Percentiles rank a stretch among this genome's conserved stretches.
These are phyloP conservation scores for Prunus mira DNA, from an alignment of 306 rosid species.

Conservation along the genomic window DNA sequence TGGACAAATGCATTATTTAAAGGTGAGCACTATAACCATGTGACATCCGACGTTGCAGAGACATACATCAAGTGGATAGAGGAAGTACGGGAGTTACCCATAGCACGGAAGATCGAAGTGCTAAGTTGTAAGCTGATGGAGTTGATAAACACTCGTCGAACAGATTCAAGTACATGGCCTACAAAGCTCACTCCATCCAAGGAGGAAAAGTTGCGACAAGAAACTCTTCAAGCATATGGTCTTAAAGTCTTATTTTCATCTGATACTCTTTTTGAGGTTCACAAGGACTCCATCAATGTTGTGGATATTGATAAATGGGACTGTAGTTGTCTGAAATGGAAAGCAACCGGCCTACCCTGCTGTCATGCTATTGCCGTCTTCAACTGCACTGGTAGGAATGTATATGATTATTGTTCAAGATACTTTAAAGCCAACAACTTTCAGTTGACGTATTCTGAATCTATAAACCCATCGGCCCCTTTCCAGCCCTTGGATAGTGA, in stretches of 20 bases:
- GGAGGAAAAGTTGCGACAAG: conserved; percentile 37
- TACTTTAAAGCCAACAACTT: conserved; percentile 33
- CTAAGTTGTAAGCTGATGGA: conserved; percentile 37
- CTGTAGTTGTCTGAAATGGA: conserved; percentile 49
- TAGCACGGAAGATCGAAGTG: conserved; percentile 41
- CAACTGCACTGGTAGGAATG: conserved; percentile 29
- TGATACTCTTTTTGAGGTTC: conserved; percentile 55
- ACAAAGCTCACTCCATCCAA: conserved; percentile 43
- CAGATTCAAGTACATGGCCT: conserved; percentile 33
- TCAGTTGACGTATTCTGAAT: conserved; percentile 27
- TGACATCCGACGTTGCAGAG: conserved; percentile 31
- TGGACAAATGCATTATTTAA: conserved; percentile 43
- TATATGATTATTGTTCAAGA: conserved; percentile 38
- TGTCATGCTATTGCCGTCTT: conserved; percentile 48
- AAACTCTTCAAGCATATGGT: conserved; percentile 25
- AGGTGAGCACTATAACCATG: conserved; percentile 47
- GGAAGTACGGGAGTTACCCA: conserved; percentile 36
- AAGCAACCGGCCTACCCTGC: conserved; percentile 47
- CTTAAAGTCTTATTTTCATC: conserved; percentile 51
- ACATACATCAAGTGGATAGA: conserved; percentile 38
- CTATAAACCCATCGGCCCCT: conserved; percentile 26
- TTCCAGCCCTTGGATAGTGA: conserved; percentile 11
- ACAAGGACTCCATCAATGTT: conserved; percentile 42
- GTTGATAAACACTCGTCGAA: conserved; percentile 25
- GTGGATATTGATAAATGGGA: conserved; percentile 42